Evolutionary conservation across 371 early-diverging fungal genomes (phyloP).

Genomic region (Polyrhizophydium stewartii): DNA sequence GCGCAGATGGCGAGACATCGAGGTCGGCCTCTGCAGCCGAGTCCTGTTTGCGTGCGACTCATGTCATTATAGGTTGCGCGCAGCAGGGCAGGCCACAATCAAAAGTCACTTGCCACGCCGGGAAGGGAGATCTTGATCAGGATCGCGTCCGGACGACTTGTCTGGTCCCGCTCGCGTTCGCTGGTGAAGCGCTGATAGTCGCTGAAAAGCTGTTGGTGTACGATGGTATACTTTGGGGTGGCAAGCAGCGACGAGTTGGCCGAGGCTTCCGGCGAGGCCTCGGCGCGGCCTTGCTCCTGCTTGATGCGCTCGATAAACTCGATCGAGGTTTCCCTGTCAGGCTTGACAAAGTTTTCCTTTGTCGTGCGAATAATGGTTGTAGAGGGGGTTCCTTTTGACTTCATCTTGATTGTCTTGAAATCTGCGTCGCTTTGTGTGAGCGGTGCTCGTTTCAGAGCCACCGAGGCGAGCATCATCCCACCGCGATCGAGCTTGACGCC

Average conservation of each 20-base stretch:
- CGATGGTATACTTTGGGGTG: constrained; percentile 13
- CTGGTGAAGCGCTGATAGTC: constrained; percentile 32
- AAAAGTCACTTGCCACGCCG: constrained; percentile 15
- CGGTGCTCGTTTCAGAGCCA: neutral
- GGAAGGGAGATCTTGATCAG: constrained; percentile 33
- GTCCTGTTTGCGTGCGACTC: no score
- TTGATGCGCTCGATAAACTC: constrained; percentile 22
- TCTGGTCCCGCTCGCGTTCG: constrained; percentile 17
- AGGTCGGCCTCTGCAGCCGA: constrained; percentile 26
- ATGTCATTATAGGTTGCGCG: constrained; percentile 2
- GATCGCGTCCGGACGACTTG: constrained; percentile 34
- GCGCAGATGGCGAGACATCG: constrained; percentile 12
- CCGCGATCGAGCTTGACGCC: constrained; percentile 32
- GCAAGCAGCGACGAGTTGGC: neutral
- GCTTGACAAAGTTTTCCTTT: neutral
- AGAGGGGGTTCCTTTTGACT: constrained; percentile 38
- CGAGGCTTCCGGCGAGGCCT: neutral
- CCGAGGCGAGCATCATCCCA: no score
- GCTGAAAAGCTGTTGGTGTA: constrained; percentile 23
- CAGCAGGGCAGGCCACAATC: neutral
- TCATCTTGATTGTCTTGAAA: constrained; percentile 35
- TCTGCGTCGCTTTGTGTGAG: constrained; percentile 10
- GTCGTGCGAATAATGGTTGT: constrained; percentile 34
- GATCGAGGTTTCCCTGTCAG: constrained; percentile 4
- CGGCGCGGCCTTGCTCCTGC: constrained; percentile 2